phyloP scores from a whole-genome alignment of 2,329 filamentous ascomycete genomes.

The Pseudogymnoascus sp. region DNA sequence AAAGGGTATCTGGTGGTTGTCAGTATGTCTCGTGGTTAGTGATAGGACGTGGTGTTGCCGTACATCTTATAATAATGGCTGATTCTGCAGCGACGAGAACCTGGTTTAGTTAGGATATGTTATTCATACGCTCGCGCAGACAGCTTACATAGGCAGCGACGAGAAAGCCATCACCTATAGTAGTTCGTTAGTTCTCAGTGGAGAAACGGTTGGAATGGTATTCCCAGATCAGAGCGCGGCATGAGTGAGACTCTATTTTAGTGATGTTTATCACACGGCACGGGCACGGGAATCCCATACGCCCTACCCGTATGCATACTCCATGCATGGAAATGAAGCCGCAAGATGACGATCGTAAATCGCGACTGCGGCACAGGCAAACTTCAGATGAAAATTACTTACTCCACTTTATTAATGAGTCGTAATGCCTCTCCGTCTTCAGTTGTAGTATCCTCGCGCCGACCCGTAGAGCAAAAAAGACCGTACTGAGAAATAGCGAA shows the following conservation, averaged over 20 bases:
- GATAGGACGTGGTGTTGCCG: background rate
- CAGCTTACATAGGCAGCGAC: background rate
- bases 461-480: slow-evolving; percentile 5
- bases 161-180: slow-evolving; percentile 1
- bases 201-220: background rate
- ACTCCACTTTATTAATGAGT: slow-evolving; percentile 9
- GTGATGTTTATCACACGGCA: background rate
- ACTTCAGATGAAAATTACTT: slow-evolving; percentile 22
- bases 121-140: background rate
- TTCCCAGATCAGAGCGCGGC: background rate
- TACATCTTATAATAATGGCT: background rate
- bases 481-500: background rate
- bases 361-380: background rate
- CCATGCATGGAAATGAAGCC: background rate
- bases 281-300: background rate
- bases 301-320: background rate
- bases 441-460: slow-evolving; percentile 5
- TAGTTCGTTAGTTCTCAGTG: background rate
- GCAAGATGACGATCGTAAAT: background rate
- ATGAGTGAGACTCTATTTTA: background rate
- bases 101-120: background rate
- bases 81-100: slow-evolving; percentile 1
- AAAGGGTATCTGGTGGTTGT: slow-evolving; percentile 13
- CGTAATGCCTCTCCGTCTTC: slow-evolving; percentile 3
- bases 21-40: background rate